Evolutionary conservation across 2,329 filamentous ascomycete species (phyloP), one percentile per base, ranked within the genome.

Genomic region (Ceratocystis smalleyi): DNA sequence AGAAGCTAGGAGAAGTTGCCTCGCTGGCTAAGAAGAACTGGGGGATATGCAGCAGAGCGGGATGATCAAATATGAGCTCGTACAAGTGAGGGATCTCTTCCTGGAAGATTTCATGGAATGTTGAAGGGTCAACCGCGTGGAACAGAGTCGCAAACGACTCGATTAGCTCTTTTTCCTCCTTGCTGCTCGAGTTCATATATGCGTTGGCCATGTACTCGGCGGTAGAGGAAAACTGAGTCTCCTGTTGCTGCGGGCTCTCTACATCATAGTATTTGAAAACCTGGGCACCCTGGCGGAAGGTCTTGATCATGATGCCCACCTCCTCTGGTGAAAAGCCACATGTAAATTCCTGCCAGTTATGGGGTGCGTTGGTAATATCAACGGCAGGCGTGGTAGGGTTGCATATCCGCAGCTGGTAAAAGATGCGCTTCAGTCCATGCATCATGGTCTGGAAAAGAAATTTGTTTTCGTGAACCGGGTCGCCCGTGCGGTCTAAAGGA

Each of bases 11-110:
- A 30, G 91, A 96, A 0, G 95, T 99, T 3, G 92, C 92, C 76
- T 99, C 94, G 70, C 91, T 96, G n/a, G 95, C 94, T 62, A 99
- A 83, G 75, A 99, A 94, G 74, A 97, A 99, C 72, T 99, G 94
- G 5, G 94, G 92, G 65, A 99, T 89, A 73, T 99, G 94, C 62
- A 99, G 80, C 47, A 99, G 80, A 30, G 90, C 89, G 1, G 91
- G 91, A 74, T 99, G 94, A 72, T 97, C 90, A 72, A 97, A 96
- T 76, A 96, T 96, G 81, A 97, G 92, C 68, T 96, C 88, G 73
- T 99, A 97, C 45, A 99, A 83, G 74, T 90, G 89, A 45, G 92
- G 92, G 67, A 99, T 97, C 76, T 97, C 94, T 67, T 91, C 89
- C 72, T 96, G 89, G 73, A 99, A 99, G 49, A 99, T 91, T 76